Evolutionary conservation across 345 rosid genomes (phyloP), one percentile per base, ranked within the genome.

Genomic region (Populus euphratica): DNA sequence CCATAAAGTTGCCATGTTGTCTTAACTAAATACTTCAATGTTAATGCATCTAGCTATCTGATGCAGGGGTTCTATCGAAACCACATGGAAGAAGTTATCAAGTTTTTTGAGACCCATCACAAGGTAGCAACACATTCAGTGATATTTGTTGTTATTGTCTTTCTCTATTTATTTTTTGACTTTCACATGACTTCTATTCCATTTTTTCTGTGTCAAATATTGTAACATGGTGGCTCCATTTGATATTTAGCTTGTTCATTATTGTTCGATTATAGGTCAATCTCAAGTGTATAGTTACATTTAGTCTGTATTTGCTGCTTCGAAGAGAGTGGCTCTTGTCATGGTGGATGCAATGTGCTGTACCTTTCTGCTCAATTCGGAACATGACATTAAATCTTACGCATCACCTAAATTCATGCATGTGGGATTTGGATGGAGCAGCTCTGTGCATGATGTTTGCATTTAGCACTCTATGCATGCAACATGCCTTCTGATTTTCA

Each of bases 1-100:
- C 67, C 63, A 65, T 79, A 21, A 33, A 62, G 21, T 67, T 64
- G 50, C 23, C 29, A 23, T 23, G 23, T 64, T 76, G 43, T 70
- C 5, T 70, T 47, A 44, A 65, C 17, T 65, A 29, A 65, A 65
- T 33, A 14, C 38, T 69, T 69, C 17, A 38, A 20, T 38, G 47
- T n/a, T n/a, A 69, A 17, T 39, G 47, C 25, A 36, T 78, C 73
- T 66, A 38, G 73, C 82, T 79, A 76, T 80, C 29, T 83, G 69
- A 82, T 88, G 84, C 91, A 91, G 97, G 97, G 97, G 44, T 87
- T 91, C 78, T 93, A 93, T 78, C 86, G 97, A 72, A 93, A 93
- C 85, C 97, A 93, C 79, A 93, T 93, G 97, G 97, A 93, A 88
- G 97, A 93, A 86, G 97, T 93, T 49, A 93, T 93, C 44, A 90